Evolutionary conservation across 2,329 filamentous ascomycete species (phyloP), one percentile per base, ranked within the genome.

Genomic region (Tolypocladium sp.): DNA sequence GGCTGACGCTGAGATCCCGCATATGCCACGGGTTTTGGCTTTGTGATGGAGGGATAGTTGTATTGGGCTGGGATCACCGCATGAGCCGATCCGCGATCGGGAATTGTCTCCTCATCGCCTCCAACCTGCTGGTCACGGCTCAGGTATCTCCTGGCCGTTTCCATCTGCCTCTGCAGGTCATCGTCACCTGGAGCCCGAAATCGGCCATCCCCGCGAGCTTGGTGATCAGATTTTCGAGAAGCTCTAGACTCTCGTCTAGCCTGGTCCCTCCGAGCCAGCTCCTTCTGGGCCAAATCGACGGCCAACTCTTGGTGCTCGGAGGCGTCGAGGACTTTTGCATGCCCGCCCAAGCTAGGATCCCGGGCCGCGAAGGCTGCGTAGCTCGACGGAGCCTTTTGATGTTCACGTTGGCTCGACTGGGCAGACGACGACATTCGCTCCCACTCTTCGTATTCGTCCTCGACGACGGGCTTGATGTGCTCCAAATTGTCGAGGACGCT

Each of bases 401-500:
- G 52, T 10, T 33, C 3, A 67, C 58, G 59, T 46, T 67, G 44
- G 55, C 61, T 17, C 49, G 53, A 60, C 63, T 71, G 68, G 64
- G 71, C 10, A 74, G 72, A 54, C 2, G 77, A 74, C 52, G 79
- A 75, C 76, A 81, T 76, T 59, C 83, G 80, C 60, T 80, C 71
- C 82, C 90, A 93, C 58, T 82, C 80, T n/a, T 87, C 80, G 69
- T 90, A 86, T 17, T 87, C 82, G 62, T 80, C 81, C 53, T 88
- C 85, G 58, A 99, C 89, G 22, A 87, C 82, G 0, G 91, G 91
- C 68, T 92, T 94, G 59, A 97, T 79, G 10, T 80, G 75, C 72
- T 97, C 92, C 37, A 99, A 79, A 63, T 87, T 84, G 61, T 81
- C 77, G 17, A 96, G 73, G 22, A 91, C 87, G 13, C 76, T 74